A percentile compares a stretch with the other conserved stretches of the same genome.
Conservation (phyloP, 1,284 basidiomycete genomes). For the Ceratobasidium sp. region DNA sequence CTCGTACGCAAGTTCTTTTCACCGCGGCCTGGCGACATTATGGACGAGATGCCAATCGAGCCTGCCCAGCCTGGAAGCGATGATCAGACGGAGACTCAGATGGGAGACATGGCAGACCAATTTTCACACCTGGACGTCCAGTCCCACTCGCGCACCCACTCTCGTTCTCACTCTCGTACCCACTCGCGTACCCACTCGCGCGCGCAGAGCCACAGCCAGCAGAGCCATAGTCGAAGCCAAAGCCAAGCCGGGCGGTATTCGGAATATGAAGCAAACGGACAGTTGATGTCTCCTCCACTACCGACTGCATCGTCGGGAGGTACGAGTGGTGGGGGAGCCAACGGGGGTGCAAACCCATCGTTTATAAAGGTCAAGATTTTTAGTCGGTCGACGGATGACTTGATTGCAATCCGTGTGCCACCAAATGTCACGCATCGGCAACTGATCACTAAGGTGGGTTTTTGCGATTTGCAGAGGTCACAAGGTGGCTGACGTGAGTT, state of each 20-base stretch:
- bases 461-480: too few species aligned
- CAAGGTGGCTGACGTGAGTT: not conserved
- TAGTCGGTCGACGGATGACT: conserved; percentile 86
- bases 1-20: conserved; percentile 87
- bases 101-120: conserved; percentile 4
- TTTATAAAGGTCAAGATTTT: conserved; percentile 99
- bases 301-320: conserved; percentile 68
- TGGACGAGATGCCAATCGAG: conserved; percentile 64
- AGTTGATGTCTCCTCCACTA: conserved; percentile 46
- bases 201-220: conserved; percentile 29
- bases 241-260: conserved; percentile 42
- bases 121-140: conserved; percentile 36
- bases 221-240: conserved; percentile 34
- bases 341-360: conserved; percentile 62
- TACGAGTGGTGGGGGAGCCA: conserved; percentile 76
- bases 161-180: conserved; percentile 43
- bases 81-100: conserved; percentile 11
- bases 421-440: conserved; percentile 86
- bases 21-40: conserved; percentile 86
- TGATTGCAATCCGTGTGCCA: conserved; percentile 97
- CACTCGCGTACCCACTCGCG: conserved; percentile 19
- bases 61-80: conserved; percentile 4
- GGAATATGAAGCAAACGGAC: conserved; percentile 23
- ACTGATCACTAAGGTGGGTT: conserved; percentile 78
- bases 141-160: conserved; percentile 24